A percentile compares a stretch with the other conserved stretches of the same genome.
Conservation (phyloP, 495 filamentous ascomycete genomes). For the Talaromyces thailandensis region DNA sequence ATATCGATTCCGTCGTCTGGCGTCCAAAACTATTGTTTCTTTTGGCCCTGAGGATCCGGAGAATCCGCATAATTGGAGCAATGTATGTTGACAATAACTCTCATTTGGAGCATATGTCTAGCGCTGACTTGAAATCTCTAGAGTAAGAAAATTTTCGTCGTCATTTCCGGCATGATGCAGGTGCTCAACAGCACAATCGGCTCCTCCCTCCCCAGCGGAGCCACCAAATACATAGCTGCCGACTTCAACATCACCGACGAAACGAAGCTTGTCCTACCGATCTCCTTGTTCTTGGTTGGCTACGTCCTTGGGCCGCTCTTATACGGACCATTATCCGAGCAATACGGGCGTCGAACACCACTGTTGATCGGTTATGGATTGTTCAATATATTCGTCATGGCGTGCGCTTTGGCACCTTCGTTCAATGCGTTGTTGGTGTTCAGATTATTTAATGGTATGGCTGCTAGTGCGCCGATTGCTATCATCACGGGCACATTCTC, state of each 20-base stretch:
- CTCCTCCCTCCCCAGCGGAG: conserved; percentile 56
- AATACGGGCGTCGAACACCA: conserved; percentile 53
- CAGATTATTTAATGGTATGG: conserved; percentile 53
- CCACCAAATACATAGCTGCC: conserved; percentile 44
- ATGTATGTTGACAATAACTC: conserved; percentile 9
- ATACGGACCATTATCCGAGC: conserved; percentile 61
- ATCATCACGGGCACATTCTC: conserved; percentile 65
- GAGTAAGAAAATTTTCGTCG: conserved; percentile 47
- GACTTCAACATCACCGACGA: conserved; percentile 51
- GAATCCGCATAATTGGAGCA: conserved; percentile 58
- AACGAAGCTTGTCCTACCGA: conserved; percentile 56
- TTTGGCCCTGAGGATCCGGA: conserved; percentile 49
- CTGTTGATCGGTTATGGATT: conserved; percentile 50
- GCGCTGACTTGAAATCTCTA: conserved; percentile 5
- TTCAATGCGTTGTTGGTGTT: conserved; percentile 59
- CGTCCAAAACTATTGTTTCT: conserved; percentile 26
- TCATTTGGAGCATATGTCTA: not conserved
- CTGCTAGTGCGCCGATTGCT: conserved; percentile 56
- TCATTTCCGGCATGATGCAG: conserved; percentile 47
- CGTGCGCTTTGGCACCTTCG: conserved; percentile 55
- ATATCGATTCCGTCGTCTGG: conserved; percentile 20
- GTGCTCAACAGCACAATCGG: conserved; percentile 72
- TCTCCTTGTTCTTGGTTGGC: conserved; percentile 64
- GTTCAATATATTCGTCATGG: conserved; percentile 61
- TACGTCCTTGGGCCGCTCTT: conserved; percentile 56